phyloP scores from a whole-genome alignment of 2,329 filamentous ascomycete genomes.

The Knoxdaviesia capensis region DNA sequence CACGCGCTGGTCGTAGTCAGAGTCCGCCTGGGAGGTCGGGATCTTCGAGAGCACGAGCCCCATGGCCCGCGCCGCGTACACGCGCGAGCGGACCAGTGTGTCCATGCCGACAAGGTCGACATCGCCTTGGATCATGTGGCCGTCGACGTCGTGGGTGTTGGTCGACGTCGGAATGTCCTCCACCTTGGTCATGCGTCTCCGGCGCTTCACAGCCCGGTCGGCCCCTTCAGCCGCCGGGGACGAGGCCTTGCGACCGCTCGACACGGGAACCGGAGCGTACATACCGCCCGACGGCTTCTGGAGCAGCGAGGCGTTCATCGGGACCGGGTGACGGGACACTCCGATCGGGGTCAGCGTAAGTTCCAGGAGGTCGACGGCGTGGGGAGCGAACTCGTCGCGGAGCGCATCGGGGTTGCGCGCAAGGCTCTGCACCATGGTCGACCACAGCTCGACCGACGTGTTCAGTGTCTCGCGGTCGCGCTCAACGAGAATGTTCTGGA shows the following conservation, averaged over 20 bases:
- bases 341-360: slow-evolving; percentile 82
- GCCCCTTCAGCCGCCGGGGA: slow-evolving; percentile 25
- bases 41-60: slow-evolving; percentile 65
- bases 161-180: slow-evolving; percentile 43
- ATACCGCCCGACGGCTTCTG: slow-evolving; percentile 82
- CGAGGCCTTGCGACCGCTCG: slow-evolving; percentile 26
- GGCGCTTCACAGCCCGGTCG: slow-evolving; percentile 51
- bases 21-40: slow-evolving; percentile 34
- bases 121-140: slow-evolving; percentile 93
- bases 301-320: slow-evolving; percentile 79
- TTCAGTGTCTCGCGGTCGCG: slow-evolving; percentile 66
- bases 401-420: slow-evolving; percentile 43
- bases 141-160: slow-evolving; percentile 89
- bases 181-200: slow-evolving; percentile 67
- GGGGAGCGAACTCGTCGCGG: slow-evolving; percentile 49
- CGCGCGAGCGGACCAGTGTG: slow-evolving; percentile 68
- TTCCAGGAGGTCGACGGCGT: slow-evolving; percentile 65
- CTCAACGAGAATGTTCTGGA: slow-evolving; percentile 90
- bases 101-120: slow-evolving; percentile 87
- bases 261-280: slow-evolving; percentile 35
- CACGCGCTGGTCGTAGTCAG: slow-evolving; percentile 44
- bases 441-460: slow-evolving; percentile 76
- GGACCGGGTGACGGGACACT: slow-evolving; percentile 71
- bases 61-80: slow-evolving; percentile 72
- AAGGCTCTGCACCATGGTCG: slow-evolving; percentile 51